Percentiles rank a stretch among this genome's conserved stretches.
Evolutionary conservation across 1,139 yeast species (phyloP).

Genomic region (Zygoascus meyerae): DNA sequence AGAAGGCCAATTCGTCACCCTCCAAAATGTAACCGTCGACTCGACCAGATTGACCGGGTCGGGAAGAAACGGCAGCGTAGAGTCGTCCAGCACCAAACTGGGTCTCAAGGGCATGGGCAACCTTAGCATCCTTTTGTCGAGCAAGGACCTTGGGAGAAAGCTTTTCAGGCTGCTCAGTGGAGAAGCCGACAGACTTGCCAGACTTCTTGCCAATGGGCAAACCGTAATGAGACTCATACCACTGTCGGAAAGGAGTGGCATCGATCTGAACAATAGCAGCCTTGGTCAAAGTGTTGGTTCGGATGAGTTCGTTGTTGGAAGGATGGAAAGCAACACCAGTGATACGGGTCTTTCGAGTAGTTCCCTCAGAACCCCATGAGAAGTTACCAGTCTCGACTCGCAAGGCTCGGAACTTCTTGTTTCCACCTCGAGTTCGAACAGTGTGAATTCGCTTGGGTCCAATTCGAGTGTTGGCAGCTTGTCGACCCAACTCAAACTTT

Average conservation of each 20-base stretch:
- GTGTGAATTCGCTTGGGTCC: conserved; percentile 98
- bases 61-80: conserved; percentile 96
- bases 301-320: conserved; percentile 98
- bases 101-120: conserved; percentile 85
- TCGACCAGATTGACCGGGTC: conserved; percentile 99
- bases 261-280: conserved; percentile 98
- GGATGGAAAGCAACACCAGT: conserved; percentile 98
- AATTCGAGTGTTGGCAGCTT: conserved; percentile 98
- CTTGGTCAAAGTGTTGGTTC: conserved; percentile 99
- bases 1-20: conserved; percentile 99
- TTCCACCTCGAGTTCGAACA: conserved; percentile 99
- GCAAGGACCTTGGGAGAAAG: conserved; percentile 76
- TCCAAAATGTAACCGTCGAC: conserved; percentile 99
- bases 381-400: conserved; percentile 99
- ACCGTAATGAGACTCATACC: conserved; percentile 99
- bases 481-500: conserved; percentile 99
- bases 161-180: conserved; percentile 37
- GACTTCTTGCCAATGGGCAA: conserved; percentile 81
- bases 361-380: conserved; percentile 99
- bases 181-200: conserved; percentile 35
- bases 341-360: conserved; percentile 98
- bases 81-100: conserved; percentile 99
- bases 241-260: conserved; percentile 99
- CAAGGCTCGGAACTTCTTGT: conserved; percentile 99
- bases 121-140: conserved; percentile 77